Base-by-base conservation (phyloP, 164 flowering plant genomes). In the Nymphaea thermarum region DNA sequence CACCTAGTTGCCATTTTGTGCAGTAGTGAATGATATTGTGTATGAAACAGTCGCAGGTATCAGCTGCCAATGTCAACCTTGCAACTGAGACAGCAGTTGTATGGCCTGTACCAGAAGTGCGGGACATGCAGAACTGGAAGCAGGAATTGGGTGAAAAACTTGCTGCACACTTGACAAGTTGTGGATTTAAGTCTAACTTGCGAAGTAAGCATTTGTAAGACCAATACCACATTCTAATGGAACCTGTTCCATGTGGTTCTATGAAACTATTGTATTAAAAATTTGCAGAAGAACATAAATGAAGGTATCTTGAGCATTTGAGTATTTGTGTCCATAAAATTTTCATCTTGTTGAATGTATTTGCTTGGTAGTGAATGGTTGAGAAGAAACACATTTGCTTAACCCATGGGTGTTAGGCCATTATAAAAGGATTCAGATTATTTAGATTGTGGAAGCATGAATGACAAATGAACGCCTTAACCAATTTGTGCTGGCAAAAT, bases 81-180 rank as follows among this genome's bases (percentile, higher is more conserved):
- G 86, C 91, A 4, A 85, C 88, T 10, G 92, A 90, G 82, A 88
- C 96, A 72, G 99, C 98, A 64, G 72, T 85, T 44, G 83, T 94
- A 55, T 88, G 95, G 96, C 92, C 90, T 64, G 82, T 80, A 43
- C 76, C 88, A 66, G 96, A 90, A 75, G 92, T 86, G 67, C 89
- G 82, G 74, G 80, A 25, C 68, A 67, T 72, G 12, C 81, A 90
- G 42, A 81, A 91, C 73, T 91, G 99, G 99, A 81, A 81, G 70
- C 73, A 80, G 59, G 76, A 83, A 68, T 70, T 94, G 65, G 99
- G 99, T 67, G 96, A 88, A 77, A 79, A 74, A 43, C 96, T 94
- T 71, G 99, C 99, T 41, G 84, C 83, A 72, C 96, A 88, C 77
- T 82, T 94, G 79, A 90, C 96, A 2, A 84, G 15, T 63, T 90